Conservation (phyloP, 2,329 filamentous ascomycete species). For the Rosellinia necatrix region DNA sequence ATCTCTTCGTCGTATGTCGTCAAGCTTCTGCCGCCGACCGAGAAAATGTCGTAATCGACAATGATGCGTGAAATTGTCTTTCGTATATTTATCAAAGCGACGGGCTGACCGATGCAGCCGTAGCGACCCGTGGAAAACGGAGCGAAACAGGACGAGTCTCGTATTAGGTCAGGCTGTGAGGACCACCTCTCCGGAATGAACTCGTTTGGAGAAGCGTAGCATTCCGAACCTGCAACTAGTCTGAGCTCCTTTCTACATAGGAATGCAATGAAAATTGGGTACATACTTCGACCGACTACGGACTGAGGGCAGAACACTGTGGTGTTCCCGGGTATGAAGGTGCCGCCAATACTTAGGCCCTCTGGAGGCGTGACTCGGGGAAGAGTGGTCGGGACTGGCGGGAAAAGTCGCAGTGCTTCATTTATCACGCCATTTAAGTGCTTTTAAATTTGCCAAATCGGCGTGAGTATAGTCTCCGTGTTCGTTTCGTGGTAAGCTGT, state of each 20-base stretch:
- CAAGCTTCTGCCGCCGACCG: neutral
- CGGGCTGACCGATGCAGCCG: slow-evolving; percentile 8
- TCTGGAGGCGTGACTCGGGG: slow-evolving; percentile 29
- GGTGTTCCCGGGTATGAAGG: slow-evolving; percentile 32
- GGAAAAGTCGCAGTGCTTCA: slow-evolving; percentile 41
- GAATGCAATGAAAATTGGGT: neutral
- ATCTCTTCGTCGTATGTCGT: slow-evolving; percentile 6
- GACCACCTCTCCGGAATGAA: slow-evolving; percentile 38
- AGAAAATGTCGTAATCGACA: slow-evolving; percentile 14
- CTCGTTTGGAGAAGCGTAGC: slow-evolving; percentile 24
- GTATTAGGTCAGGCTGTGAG: slow-evolving; percentile 28
- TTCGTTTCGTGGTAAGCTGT: slow-evolving; percentile 1
- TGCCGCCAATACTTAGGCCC: slow-evolving; percentile 31
- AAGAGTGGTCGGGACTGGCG: slow-evolving; percentile 31
- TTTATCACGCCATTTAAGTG: slow-evolving; percentile 40
- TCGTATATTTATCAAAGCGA: slow-evolving; percentile 16
- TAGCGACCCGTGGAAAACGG: slow-evolving; percentile 25
- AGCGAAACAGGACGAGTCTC: slow-evolving; percentile 27
- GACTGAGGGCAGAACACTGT: slow-evolving; percentile 29
- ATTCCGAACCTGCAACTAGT: slow-evolving; percentile 6
- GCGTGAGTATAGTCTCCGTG: neutral
- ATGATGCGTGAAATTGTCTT: slow-evolving; percentile 14
- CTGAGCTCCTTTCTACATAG: neutral
- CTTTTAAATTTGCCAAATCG: slow-evolving; percentile 8
- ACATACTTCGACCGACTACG: slow-evolving; percentile 24